A percentile compares a stretch with the other conserved stretches of the same genome.
Evolutionary conservation across 1,284 basidiomycete species (phyloP).

Genomic region (Singerocomus rubriflavus): DNA sequence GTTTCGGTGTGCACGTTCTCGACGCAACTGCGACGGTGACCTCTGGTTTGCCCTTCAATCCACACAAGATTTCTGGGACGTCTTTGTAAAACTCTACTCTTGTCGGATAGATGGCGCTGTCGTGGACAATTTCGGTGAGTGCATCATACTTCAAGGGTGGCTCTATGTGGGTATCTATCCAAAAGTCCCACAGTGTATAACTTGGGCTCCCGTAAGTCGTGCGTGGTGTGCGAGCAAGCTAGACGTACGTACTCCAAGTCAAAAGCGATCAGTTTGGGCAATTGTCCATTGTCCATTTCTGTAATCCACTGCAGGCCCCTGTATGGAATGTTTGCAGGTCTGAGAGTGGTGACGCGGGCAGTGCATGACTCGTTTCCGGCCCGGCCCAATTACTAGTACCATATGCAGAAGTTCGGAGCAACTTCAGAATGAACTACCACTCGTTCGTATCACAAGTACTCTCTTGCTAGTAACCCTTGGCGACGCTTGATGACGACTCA

Average conservation of each 20-base stretch:
- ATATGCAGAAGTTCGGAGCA: no score
- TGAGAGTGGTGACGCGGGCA: no score
- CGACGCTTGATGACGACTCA: no score
- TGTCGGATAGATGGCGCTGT: constrained; percentile 38
- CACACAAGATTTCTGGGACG: constrained; percentile 73
- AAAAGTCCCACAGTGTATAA: constrained; percentile 83
- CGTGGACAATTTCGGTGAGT: constrained; percentile 32
- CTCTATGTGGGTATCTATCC: constrained; percentile 74
- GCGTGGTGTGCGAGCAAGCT: constrained; percentile 2
- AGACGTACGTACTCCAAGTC: constrained; percentile 71
- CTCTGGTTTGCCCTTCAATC: constrained; percentile 46
- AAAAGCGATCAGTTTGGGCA: constrained; percentile 76
- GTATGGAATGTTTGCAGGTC: no score
- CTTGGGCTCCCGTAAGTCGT: constrained; percentile 35
- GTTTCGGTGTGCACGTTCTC: constrained; percentile 63
- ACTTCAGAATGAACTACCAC: no score
- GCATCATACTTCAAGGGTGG: constrained; percentile 62
- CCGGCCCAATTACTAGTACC: no score
- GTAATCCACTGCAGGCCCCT: not conserved
- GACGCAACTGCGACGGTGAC: constrained; percentile 75
- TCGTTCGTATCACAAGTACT: no score
- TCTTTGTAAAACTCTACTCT: constrained; percentile 70
- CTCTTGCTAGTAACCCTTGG: no score
- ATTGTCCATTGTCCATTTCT: constrained; percentile 22
- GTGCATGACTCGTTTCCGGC: no score